Percentiles rank a stretch among this genome's conserved stretches.
phyloP scores from a whole-genome alignment of 345 rosid genomes.

The Salix suchowensis region DNA sequence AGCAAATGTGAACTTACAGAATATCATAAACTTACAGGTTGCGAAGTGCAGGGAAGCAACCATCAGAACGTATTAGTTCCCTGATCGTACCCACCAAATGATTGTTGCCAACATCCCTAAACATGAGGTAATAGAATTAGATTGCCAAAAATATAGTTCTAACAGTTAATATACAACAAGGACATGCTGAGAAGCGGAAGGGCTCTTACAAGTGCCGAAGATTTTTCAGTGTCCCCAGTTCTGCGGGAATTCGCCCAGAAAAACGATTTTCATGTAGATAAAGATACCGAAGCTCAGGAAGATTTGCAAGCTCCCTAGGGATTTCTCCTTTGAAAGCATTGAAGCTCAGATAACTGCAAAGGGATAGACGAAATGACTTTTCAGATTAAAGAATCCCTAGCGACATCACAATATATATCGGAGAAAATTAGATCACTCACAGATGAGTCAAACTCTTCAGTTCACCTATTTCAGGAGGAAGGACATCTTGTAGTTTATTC shows the following conservation, averaged over 20 bases:
- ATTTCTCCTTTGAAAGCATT: constrained; percentile 92
- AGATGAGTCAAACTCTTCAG: constrained; percentile 84
- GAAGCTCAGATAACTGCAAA: constrained; percentile 80
- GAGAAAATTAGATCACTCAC: constrained; percentile 39
- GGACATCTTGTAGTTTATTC: constrained; percentile 87
- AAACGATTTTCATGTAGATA: constrained; percentile 92
- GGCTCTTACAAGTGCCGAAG: constrained; percentile 29
- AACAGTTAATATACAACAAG: neutral
- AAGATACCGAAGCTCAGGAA: constrained; percentile 86
- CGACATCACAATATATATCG: neutral
- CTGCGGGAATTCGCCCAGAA: constrained; percentile 84
- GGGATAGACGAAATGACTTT: neutral
- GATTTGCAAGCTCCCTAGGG: constrained; percentile 77
- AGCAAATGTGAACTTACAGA: neutral
- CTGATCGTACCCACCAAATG: constrained; percentile 91
- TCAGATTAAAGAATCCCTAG: neutral
- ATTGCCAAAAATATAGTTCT: neutral
- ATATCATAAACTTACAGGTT: constrained; percentile 59
- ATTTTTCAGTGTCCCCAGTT: constrained; percentile 65
- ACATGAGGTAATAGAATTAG: constrained; percentile 1
- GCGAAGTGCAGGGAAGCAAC: constrained; percentile 78
- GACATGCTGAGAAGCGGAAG: neutral
- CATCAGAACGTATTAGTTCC: constrained; percentile 84
- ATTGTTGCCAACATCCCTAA: constrained; percentile 90
- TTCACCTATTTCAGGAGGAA: constrained; percentile 88